A percentile compares a stretch with the other conserved stretches of the same genome.
Evolutionary conservation across 345 rosid genomes (phyloP).

Genomic region (Erucastrum elatum): DNA sequence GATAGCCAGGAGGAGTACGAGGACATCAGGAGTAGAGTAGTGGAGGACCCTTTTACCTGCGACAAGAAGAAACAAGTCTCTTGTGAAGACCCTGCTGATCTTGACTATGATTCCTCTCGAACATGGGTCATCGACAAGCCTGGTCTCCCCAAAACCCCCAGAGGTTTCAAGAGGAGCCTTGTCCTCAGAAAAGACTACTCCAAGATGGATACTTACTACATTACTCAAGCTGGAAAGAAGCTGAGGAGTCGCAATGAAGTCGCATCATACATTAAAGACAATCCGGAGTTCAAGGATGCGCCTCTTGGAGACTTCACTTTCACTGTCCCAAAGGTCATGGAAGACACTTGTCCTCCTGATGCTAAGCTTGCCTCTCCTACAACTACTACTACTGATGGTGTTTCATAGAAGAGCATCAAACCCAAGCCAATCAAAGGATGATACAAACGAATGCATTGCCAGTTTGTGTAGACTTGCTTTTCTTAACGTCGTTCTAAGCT

Average conservation of each 20-base stretch:
- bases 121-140: conserved; percentile 91
- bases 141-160: conserved; percentile 77
- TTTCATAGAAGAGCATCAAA: neutral
- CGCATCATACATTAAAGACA: conserved; percentile 45
- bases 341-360: conserved; percentile 68
- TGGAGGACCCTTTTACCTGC: conserved; percentile 56
- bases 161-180: conserved; percentile 77
- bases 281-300: conserved; percentile 52
- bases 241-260: conserved; percentile 69
- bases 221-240: conserved; percentile 73
- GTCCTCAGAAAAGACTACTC: conserved; percentile 73
- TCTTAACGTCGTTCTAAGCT: neutral
- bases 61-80: conserved; percentile 48
- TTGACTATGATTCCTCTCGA: conserved; percentile 61
- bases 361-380: conserved; percentile 12
- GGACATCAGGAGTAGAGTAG: conserved; percentile 66
- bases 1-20: conserved; percentile 53
- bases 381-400: neutral
- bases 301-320: conserved; percentile 59
- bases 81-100: conserved; percentile 69
- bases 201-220: conserved; percentile 84
- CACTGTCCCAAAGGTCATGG: conserved; percentile 73
- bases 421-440: conserved; percentile 6
- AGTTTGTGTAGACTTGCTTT: neutral
- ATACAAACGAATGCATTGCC: neutral